Evolutionary conservation across 1,139 yeast species (phyloP).

Genomic region (Taphrina confusa): DNA sequence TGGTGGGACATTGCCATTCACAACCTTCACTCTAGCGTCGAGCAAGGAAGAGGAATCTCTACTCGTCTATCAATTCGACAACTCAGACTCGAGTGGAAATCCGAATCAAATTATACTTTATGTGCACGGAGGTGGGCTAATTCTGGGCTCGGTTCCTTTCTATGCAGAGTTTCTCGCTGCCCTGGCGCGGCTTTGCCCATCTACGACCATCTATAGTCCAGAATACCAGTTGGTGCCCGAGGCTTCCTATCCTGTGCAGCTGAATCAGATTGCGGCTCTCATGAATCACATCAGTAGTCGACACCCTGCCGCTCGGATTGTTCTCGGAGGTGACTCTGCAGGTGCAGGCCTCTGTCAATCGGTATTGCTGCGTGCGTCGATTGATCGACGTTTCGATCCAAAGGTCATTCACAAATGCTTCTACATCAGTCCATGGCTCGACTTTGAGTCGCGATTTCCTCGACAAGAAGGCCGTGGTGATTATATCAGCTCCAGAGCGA

Average conservation of each 20-base stretch:
- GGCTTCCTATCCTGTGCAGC: background rate
- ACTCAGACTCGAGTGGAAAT: background rate
- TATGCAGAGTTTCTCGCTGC: background rate
- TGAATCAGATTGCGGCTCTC: conserved; percentile 3
- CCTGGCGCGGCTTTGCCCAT: background rate
- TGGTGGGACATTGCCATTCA: background rate
- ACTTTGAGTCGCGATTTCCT: background rate
- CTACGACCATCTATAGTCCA: conserved; percentile 3
- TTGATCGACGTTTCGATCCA: background rate
- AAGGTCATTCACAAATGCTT: background rate
- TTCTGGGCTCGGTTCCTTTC: conserved; percentile 7
- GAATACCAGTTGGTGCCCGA: conserved; percentile 13
- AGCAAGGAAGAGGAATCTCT: background rate
- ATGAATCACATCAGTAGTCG: background rate
- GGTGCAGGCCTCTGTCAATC: conserved; percentile 17
- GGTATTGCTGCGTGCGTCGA: background rate
- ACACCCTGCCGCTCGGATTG: background rate
- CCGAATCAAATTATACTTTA: conserved; percentile 1
- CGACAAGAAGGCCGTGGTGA: background rate
- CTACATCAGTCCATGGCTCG: conserved; percentile 20
- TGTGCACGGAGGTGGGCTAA: conserved; percentile 11
- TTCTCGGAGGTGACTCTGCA: conserved; percentile 21
- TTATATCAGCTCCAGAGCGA: background rate
- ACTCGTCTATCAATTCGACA: background rate
- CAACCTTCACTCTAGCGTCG: background rate